A percentile compares a stretch with the other conserved stretches of the same genome.
Conservation (phyloP, 495 filamentous ascomycete genomes). For the Neurospora sublineolata region DNA sequence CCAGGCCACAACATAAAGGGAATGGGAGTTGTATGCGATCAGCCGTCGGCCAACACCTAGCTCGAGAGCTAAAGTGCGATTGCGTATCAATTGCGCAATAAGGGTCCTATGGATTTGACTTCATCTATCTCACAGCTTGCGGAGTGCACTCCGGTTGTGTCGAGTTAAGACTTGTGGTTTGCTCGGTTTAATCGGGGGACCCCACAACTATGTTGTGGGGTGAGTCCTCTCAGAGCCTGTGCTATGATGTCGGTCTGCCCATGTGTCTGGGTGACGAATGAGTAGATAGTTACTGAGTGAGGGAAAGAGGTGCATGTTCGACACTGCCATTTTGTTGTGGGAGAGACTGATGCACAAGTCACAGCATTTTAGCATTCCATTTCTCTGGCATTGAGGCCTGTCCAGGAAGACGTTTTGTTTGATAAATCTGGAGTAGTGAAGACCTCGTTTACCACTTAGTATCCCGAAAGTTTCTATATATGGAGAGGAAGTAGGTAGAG, state of each 20-base stretch:
- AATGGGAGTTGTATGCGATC: not conserved
- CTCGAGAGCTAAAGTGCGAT: not conserved
- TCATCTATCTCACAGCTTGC: not conserved
- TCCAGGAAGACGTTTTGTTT: too few species aligned
- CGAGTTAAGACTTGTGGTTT: not conserved
- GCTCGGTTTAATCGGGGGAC: too few species aligned
- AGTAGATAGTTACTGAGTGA: not conserved
- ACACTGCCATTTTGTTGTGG: not conserved
- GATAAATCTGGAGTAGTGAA: too few species aligned
- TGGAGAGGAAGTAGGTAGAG: too few species aligned
- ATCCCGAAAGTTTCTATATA: too few species aligned
- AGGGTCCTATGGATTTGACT: not conserved
- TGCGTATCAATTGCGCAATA: not conserved
- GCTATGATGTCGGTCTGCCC: not conserved
- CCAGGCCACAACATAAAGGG: not conserved
- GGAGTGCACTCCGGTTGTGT: not conserved
- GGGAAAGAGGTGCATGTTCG: not conserved
- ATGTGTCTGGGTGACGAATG: not conserved
- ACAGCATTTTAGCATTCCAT: not conserved
- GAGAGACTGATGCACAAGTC: too few species aligned
- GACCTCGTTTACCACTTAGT: too few species aligned
- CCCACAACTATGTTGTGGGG: too few species aligned
- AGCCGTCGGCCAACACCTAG: not conserved
- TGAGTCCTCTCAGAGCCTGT: not conserved
- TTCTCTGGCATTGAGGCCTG: too few species aligned